Evolutionary conservation across 1,139 yeast genomes (phyloP).

Genomic region (Geotrichum cucujoidarum): DNA sequence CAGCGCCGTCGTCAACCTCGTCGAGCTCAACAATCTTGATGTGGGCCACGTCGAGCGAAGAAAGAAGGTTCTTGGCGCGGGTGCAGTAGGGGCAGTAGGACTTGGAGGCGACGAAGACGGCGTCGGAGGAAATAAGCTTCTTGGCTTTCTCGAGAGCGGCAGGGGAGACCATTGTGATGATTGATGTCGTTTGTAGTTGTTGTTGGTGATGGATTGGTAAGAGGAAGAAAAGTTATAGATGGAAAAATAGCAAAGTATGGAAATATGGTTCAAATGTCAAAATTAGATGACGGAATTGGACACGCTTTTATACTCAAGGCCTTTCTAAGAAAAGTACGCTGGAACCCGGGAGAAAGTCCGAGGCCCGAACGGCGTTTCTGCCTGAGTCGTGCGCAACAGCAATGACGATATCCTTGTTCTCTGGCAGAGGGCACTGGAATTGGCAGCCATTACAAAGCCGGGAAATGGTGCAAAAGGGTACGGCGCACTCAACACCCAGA

Average conservation of each 20-base stretch:
- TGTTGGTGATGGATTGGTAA: background rate
- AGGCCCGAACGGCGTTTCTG: too few species aligned
- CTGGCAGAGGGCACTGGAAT: too few species aligned
- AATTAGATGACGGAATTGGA: too few species aligned
- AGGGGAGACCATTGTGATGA: constrained; percentile 9
- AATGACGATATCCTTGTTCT: too few species aligned
- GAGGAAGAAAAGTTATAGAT: background rate
- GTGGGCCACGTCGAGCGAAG: constrained; percentile 24
- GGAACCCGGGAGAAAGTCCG: too few species aligned
- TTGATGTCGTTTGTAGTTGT: background rate
- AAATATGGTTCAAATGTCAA: too few species aligned
- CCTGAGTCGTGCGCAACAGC: too few species aligned
- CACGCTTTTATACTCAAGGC: too few species aligned
- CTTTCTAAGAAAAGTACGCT: too few species aligned
- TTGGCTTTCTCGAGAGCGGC: constrained; percentile 10
- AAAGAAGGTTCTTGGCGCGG: constrained; percentile 30
- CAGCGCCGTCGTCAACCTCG: constrained; percentile 47
- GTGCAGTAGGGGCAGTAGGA: constrained; percentile 29
- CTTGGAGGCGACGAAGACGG: constrained; percentile 20
- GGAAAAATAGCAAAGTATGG: background rate
- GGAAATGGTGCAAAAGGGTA: too few species aligned
- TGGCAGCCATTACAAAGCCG: too few species aligned
- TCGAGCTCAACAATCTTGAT: constrained; percentile 29
- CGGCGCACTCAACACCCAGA: too few species aligned
- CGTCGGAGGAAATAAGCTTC: constrained; percentile 8